Evolutionary conservation across 805 yeast genomes (phyloP).

Genomic region (Candida boleticola): DNA sequence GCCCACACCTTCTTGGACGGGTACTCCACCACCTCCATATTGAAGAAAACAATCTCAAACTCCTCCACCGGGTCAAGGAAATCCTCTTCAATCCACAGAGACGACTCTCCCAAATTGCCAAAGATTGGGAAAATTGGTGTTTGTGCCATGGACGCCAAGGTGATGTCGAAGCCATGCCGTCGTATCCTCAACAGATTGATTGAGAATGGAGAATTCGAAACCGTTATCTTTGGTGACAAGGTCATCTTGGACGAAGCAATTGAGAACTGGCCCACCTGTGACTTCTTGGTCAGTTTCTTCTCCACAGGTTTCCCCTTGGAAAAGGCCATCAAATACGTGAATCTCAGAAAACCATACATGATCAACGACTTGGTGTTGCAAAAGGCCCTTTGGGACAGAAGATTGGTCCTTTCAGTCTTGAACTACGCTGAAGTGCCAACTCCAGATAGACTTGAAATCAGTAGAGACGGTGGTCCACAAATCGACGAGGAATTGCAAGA

Average conservation of each 20-base stretch:
- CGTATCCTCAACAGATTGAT: conserved; percentile 84
- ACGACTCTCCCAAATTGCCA: conserved; percentile 53
- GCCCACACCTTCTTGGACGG: conserved; percentile 12
- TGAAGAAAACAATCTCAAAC: conserved; percentile 37
- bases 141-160: conserved; percentile 98
- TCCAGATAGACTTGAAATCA: conserved; percentile 82
- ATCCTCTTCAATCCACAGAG: conserved; percentile 33
- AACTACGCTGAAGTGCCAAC: conserved; percentile 86
- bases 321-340: conserved; percentile 88
- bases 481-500: conserved; percentile 54
- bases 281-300: conserved; percentile 87
- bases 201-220: conserved; percentile 93
- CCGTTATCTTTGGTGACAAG: conserved; percentile 95
- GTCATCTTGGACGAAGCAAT: conserved; percentile 90
- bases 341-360: conserved; percentile 82
- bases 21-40: conserved; percentile 9
- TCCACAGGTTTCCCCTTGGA: conserved; percentile 96
- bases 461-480: conserved; percentile 96
- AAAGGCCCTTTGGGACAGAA: conserved; percentile 95
- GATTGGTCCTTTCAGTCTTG: conserved; percentile 76
- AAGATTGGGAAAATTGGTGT: conserved; percentile 93
- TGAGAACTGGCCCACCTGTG: conserved; percentile 99
- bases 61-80: conserved; percentile 30
- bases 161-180: conserved; percentile 91
- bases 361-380: conserved; percentile 90